A percentile compares a stretch with the other conserved stretches of the same genome.
phyloP scores from a whole-genome alignment of 108 stramenopile species.

The Pseudonitzschia delicatissima region DNA sequence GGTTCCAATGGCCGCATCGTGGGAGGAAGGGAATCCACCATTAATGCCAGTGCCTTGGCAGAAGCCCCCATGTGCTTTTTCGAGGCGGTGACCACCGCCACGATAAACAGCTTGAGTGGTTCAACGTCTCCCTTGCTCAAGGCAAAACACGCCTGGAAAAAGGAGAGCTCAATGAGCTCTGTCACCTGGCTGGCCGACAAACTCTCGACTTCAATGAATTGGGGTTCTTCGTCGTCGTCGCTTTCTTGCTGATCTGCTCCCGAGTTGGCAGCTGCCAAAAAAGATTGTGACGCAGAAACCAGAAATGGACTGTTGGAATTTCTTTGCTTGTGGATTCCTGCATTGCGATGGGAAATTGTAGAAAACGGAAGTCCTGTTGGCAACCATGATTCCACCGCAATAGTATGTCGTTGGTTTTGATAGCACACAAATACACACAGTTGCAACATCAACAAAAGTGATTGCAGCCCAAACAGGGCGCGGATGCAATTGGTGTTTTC shows the following conservation, averaged over 20 bases:
- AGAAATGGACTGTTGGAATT: no score
- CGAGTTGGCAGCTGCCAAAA: no score
- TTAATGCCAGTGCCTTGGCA: neutral
- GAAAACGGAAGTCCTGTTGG: no score
- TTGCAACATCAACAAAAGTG: no score
- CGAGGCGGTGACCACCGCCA: neutral
- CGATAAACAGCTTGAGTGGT: constrained; percentile 1
- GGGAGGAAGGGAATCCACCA: neutral
- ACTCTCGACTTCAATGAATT: constrained; percentile 3
- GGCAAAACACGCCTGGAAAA: constrained; percentile 5
- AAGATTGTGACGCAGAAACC: no score
- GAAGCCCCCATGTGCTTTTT: neutral
- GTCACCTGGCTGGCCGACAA: neutral
- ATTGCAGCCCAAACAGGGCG: no score
- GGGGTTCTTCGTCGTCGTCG: neutral
- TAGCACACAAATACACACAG: no score
- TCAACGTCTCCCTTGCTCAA: neutral
- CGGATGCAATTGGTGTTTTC: no score
- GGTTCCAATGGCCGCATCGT: neutral
- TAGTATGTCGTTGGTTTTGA: neutral
- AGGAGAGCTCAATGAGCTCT: constrained; percentile 10
- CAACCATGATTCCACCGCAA: neutral
- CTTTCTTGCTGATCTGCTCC: neutral
- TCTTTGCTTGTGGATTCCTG: no score
- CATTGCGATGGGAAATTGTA: no score